These are phyloP conservation scores for Talaromyces albobiverticillius DNA, from an alignment of 2,329 filamentous ascomycete species.

Conservation along the genomic window DNA sequence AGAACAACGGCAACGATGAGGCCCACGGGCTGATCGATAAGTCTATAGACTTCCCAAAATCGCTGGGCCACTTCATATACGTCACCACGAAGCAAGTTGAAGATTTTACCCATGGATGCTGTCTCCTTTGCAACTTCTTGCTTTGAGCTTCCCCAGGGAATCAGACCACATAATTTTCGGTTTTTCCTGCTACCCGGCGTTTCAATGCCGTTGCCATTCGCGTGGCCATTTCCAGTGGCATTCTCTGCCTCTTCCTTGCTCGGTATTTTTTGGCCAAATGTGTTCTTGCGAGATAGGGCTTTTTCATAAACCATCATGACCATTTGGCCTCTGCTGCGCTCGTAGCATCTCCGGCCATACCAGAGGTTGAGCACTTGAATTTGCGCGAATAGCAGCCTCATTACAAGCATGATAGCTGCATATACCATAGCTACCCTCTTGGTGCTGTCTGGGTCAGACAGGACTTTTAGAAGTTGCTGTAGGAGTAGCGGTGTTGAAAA, in stretches of 20 bases:
- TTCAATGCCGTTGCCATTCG: constrained; percentile 17
- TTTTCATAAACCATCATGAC: constrained; percentile 84
- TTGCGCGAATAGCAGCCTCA: constrained; percentile 63
- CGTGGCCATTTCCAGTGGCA: constrained; percentile 16
- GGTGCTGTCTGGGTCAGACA: constrained; percentile 54
- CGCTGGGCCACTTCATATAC: constrained; percentile 44
- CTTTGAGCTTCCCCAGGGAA: constrained; percentile 19
- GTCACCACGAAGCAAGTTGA: constrained; percentile 73
- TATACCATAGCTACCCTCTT: constrained; percentile 62
- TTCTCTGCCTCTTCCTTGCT: constrained; percentile 24
- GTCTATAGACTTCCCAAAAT: constrained; percentile 81
- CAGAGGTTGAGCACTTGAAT: constrained; percentile 68
- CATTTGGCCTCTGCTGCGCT: constrained; percentile 79
- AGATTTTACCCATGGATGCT: constrained; percentile 84
- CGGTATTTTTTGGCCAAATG: constrained; percentile 35
- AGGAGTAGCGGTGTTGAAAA: constrained; percentile 65
- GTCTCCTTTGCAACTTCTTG: constrained; percentile 47
- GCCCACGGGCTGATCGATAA: constrained; percentile 73
- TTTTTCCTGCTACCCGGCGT: constrained; percentile 18
- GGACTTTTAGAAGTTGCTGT: constrained; percentile 67
- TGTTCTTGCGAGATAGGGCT: constrained; percentile 64
- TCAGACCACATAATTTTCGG: constrained; percentile 10
- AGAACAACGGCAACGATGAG: constrained; percentile 71
- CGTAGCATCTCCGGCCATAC: constrained; percentile 81
- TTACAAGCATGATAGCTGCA: constrained; percentile 59